Evolutionary conservation across 2,329 filamentous ascomycete genomes (phyloP).

Genomic region (Penicillium sp.): DNA sequence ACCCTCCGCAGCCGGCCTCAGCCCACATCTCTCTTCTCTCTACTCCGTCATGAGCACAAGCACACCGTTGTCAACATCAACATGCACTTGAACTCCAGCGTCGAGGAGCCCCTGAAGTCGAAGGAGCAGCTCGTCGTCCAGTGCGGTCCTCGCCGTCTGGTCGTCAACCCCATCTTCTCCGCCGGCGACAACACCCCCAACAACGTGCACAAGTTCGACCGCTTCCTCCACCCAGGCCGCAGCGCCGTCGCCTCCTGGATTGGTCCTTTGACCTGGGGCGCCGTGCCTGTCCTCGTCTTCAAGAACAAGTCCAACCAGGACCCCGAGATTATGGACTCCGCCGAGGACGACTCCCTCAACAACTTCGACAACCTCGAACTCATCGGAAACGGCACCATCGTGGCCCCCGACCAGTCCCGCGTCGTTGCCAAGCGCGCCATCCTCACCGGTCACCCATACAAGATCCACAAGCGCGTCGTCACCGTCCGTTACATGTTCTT

Average conservation of each 20-base stretch:
- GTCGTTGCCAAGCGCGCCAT: conserved; percentile 91
- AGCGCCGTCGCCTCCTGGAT: conserved; percentile 83
- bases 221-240: conserved; percentile 81
- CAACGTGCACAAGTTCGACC: conserved; percentile 93
- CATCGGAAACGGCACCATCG: conserved; percentile 74
- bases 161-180: conserved; percentile 86
- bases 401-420: conserved; percentile 63
- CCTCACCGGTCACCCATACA: conserved; percentile 89
- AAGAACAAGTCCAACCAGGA: no score
- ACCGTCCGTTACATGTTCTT: conserved; percentile 99
- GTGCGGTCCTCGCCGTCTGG: conserved; percentile 75
- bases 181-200: conserved; percentile 83
- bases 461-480: conserved; percentile 96
- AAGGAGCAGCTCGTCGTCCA: conserved; percentile 90
- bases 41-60: conserved; percentile 92
- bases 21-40: conserved; percentile 70
- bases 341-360: conserved; percentile 25
- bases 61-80: conserved; percentile 81
- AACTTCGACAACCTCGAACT: conserved; percentile 55
- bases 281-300: conserved; percentile 84
- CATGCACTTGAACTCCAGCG: conserved; percentile 72
- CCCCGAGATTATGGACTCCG: no score
- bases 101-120: conserved; percentile 67
- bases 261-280: conserved; percentile 84
- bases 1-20: conserved; percentile 44